Evolutionary conservation across 768 basidiomycete species (phyloP).

Genomic region (Leucosporidium yakuticum): DNA sequence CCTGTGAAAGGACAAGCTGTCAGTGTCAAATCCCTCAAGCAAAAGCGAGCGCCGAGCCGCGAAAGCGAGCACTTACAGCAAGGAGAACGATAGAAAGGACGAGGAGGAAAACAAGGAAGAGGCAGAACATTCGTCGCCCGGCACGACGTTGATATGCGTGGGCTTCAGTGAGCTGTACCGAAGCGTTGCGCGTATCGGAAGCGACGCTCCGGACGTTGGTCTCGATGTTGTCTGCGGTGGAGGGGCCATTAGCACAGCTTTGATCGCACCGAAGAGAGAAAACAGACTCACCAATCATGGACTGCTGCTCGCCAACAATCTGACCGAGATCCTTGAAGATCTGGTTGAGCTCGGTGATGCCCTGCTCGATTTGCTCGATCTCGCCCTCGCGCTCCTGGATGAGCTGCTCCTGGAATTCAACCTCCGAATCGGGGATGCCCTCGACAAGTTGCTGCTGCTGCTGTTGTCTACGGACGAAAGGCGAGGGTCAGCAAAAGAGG

Average conservation of each 20-base stretch:
- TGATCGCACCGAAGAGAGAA: not conserved
- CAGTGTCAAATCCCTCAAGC: too few species aligned
- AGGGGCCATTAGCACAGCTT: too few species aligned
- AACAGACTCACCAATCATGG: conserved; percentile 71
- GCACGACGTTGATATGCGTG: conserved; percentile 92
- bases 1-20: too few species aligned
- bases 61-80: conserved; percentile 59
- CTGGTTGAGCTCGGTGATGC: conserved; percentile 90
- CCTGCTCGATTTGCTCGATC: conserved; percentile 91
- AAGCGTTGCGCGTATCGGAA: conserved; percentile 71
- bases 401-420: conserved; percentile 91
- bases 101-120: conserved; percentile 77
- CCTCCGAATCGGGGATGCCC: conserved; percentile 50
- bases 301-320: conserved; percentile 86
- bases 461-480: not conserved
- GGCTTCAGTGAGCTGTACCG: conserved; percentile 79
- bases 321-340: conserved; percentile 96
- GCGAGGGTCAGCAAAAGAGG: too few species aligned
- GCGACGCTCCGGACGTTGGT: conserved; percentile 83
- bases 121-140: conserved; percentile 78
- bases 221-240: conserved; percentile 77
- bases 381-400: conserved; percentile 91
- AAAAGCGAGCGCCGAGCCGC: too few species aligned
- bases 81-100: conserved; percentile 83
- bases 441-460: conserved; percentile 42